Conservation (phyloP, 768 basidiomycete species). For the Suillus clintonianus region DNA sequence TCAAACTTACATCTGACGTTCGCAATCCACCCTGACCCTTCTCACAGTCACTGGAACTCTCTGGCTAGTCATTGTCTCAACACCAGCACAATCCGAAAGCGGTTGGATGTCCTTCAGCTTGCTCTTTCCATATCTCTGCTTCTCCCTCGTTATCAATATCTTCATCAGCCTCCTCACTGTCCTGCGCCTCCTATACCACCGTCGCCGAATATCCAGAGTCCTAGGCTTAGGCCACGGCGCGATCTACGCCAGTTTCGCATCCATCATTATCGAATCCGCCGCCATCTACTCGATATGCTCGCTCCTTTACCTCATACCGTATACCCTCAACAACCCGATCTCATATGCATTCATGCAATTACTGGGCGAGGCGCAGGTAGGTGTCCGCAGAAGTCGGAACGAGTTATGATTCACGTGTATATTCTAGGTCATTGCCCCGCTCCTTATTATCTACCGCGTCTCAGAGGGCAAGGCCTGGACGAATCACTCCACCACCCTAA, state of each 20-base stretch:
- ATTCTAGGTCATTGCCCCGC: conserved; percentile 45
- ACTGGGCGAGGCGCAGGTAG: conserved; percentile 32
- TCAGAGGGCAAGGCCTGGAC: conserved; percentile 48
- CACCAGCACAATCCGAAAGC: conserved; percentile 15
- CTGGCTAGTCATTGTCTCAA: conserved; percentile 29
- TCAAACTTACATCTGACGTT: not conserved
- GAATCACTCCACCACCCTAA: conserved; percentile 15
- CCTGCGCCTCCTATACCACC: conserved; percentile 31
- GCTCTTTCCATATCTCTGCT: conserved; percentile 33
- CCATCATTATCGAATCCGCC: conserved; percentile 37
- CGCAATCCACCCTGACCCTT: not conserved
- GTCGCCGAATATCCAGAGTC: conserved; percentile 21
- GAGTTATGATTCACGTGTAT: not conserved
- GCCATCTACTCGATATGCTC: conserved; percentile 34
- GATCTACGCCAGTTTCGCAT: conserved; percentile 34
- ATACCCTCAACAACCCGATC: conserved; percentile 21
- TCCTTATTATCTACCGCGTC: conserved; percentile 50
- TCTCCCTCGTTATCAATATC: conserved; percentile 36
- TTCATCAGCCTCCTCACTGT: conserved; percentile 32
- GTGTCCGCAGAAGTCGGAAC: not conserved
- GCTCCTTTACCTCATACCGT: conserved; percentile 33
- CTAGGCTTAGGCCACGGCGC: conserved; percentile 28
- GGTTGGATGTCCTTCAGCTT: conserved; percentile 34
- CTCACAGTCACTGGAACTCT: conserved; percentile 28
- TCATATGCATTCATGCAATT: conserved; percentile 31